Evolutionary conservation across 768 basidiomycete genomes (phyloP).

Genomic region (Mycena capillaripes): DNA sequence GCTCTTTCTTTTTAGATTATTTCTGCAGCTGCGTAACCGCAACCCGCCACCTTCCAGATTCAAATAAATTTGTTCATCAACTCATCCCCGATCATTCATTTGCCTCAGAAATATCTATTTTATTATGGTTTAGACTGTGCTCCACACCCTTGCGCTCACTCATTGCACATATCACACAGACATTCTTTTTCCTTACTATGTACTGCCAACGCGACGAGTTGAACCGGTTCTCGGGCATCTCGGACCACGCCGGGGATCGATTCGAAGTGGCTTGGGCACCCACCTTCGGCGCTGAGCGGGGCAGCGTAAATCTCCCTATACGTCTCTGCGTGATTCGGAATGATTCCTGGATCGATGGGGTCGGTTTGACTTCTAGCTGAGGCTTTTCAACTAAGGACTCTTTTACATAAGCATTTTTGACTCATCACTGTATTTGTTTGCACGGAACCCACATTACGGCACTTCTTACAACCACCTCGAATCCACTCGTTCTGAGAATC

Average conservation of each 20-base stretch:
- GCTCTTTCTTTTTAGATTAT: background rate
- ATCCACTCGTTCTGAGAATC: too few species aligned
- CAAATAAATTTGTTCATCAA: background rate
- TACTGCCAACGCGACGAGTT: background rate
- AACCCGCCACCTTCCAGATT: background rate
- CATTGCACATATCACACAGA: background rate
- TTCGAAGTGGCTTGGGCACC: too few species aligned
- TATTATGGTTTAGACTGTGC: slow-evolving; percentile 4
- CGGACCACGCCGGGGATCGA: too few species aligned
- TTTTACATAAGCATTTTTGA: too few species aligned
- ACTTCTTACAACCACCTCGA: too few species aligned
- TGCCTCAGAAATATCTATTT: background rate
- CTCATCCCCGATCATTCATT: background rate
- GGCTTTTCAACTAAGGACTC: too few species aligned
- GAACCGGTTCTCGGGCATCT: background rate
- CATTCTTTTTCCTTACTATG: background rate
- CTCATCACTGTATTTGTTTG: too few species aligned
- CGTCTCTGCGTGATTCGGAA: too few species aligned
- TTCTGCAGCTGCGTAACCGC: background rate
- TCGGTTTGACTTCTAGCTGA: background rate
- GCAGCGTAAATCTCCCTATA: too few species aligned
- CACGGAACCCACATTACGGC: too few species aligned
- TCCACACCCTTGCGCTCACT: background rate
- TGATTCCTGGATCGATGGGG: too few species aligned
- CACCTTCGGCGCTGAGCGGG: too few species aligned